Percentiles rank a stretch among this genome's conserved stretches.
These are phyloP conservation scores for Ampelocalamus luodianensis DNA, from an alignment of 176 grass and related monocot genomes.

Conservation along the genomic window DNA sequence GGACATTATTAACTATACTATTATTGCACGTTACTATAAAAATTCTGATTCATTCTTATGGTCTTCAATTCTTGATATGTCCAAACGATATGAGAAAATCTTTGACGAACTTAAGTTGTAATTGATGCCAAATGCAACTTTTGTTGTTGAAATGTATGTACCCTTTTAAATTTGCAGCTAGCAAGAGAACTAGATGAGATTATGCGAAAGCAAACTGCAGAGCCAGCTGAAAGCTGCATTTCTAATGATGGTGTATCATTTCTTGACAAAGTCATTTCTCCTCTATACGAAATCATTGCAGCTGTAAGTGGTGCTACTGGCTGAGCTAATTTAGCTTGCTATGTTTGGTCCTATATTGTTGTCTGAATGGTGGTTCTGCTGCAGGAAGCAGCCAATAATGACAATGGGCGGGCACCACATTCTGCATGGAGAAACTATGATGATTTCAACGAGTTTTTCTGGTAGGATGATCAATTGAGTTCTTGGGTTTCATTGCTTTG, in stretches of 20 bases:
- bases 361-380: slow-evolving; percentile 41
- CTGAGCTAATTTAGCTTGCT: slow-evolving; percentile 27
- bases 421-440: slow-evolving; percentile 99
- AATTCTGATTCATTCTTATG: neutral
- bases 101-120: neutral
- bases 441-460: slow-evolving; percentile 97
- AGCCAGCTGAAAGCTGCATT: slow-evolving; percentile 71
- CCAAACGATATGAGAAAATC: neutral
- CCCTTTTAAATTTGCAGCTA: slow-evolving; percentile 57
- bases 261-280: slow-evolving; percentile 89
- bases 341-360: slow-evolving; percentile 28
- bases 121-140: slow-evolving; percentile 4
- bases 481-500: neutral
- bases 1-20: neutral
- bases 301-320: slow-evolving; percentile 59
- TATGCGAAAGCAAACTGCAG: slow-evolving; percentile 56
- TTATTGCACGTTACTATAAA: neutral
- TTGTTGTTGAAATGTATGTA: slow-evolving; percentile 32
- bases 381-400: slow-evolving; percentile 86
- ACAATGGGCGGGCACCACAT: slow-evolving; percentile 79
- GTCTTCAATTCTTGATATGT: slow-evolving; percentile 19
- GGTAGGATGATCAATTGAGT: slow-evolving; percentile 46
- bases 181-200: slow-evolving; percentile 81
- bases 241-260: slow-evolving; percentile 64
- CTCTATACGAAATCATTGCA: slow-evolving; percentile 76